phyloP scores from a whole-genome alignment of 805 yeast genomes.

The Kockiozyma suomiensis region DNA sequence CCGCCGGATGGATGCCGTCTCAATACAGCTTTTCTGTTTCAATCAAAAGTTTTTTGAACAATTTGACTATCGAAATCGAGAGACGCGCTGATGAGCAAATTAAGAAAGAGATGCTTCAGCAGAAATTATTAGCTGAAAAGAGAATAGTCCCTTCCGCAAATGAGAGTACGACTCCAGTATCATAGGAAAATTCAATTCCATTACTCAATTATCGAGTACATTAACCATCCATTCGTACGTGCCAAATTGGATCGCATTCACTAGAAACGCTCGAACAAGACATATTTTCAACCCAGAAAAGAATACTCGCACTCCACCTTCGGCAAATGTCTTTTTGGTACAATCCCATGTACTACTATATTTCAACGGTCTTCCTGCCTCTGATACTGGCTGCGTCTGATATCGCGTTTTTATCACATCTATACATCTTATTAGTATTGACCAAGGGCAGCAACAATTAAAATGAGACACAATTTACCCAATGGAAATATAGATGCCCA shows the following conservation, averaged over 20 bases:
- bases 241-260: constrained; percentile 37
- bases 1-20: constrained; percentile 64
- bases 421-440: background rate
- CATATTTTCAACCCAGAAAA: constrained; percentile 34
- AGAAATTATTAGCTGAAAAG: constrained; percentile 8
- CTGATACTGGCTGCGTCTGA: constrained; percentile 25
- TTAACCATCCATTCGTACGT: constrained; percentile 34
- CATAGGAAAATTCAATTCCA: background rate
- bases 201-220: background rate
- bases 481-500: constrained; percentile 38
- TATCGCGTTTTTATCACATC: constrained; percentile 37
- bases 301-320: constrained; percentile 30
- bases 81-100: constrained; percentile 1
- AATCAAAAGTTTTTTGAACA: constrained; percentile 8
- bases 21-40: constrained; percentile 56
- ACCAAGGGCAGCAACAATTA: too few species aligned
- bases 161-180: too few species aligned
- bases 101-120: constrained; percentile 7
- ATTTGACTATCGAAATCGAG: constrained; percentile 22
- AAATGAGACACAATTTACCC: constrained; percentile 2
- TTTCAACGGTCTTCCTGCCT: background rate
- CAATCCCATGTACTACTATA: constrained; percentile 34
- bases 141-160: too few species aligned
- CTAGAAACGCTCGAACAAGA: constrained; percentile 36
- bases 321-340: constrained; percentile 25